Conservation (phyloP, 2,329 filamentous ascomycete genomes). For the Cladophialophora chaetospira region DNA sequence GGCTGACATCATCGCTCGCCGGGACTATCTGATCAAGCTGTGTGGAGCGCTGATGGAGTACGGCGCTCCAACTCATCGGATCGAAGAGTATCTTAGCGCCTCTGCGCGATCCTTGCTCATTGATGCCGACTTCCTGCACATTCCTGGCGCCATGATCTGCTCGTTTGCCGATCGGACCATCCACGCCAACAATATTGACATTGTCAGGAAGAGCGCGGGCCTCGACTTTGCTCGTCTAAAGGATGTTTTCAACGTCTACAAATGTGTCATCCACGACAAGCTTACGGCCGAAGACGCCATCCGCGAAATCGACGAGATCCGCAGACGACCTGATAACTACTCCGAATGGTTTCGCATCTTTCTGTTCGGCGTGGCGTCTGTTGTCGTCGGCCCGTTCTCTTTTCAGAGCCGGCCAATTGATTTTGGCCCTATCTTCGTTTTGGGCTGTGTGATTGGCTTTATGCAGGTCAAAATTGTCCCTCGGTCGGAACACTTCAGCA, state of each 20-base stretch:
- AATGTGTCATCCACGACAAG: slow-evolving; percentile 51
- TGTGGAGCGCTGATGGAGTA: slow-evolving; percentile 87
- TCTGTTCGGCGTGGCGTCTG: slow-evolving; percentile 74
- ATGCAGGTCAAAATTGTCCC: slow-evolving; percentile 56
- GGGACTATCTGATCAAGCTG: slow-evolving; percentile 80
- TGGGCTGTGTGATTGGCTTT: slow-evolving; percentile 67
- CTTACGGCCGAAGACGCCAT: slow-evolving; percentile 50
- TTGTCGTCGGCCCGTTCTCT: slow-evolving; percentile 75
- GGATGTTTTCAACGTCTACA: slow-evolving; percentile 51
- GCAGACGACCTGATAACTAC: slow-evolving; percentile 59
- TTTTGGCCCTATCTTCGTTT: slow-evolving; percentile 73
- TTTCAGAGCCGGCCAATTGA: slow-evolving; percentile 77
- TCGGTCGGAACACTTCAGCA: slow-evolving; percentile 66
- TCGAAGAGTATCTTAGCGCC: slow-evolving; percentile 90
- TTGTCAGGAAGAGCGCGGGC: slow-evolving; percentile 45
- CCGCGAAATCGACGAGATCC: slow-evolving; percentile 53
- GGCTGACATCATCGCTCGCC: slow-evolving; percentile 72
- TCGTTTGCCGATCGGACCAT: slow-evolving; percentile 67
- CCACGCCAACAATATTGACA: slow-evolving; percentile 49
- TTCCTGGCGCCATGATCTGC: slow-evolving; percentile 91
- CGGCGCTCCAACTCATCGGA: slow-evolving; percentile 84
- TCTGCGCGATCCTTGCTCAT: slow-evolving; percentile 83
- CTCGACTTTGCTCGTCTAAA: slow-evolving; percentile 47
- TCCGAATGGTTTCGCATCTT: slow-evolving; percentile 58
- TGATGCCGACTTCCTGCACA: slow-evolving; percentile 84